phyloP scores from a whole-genome alignment of 140 eudicot genomes.

The Cichorium intybus region DNA sequence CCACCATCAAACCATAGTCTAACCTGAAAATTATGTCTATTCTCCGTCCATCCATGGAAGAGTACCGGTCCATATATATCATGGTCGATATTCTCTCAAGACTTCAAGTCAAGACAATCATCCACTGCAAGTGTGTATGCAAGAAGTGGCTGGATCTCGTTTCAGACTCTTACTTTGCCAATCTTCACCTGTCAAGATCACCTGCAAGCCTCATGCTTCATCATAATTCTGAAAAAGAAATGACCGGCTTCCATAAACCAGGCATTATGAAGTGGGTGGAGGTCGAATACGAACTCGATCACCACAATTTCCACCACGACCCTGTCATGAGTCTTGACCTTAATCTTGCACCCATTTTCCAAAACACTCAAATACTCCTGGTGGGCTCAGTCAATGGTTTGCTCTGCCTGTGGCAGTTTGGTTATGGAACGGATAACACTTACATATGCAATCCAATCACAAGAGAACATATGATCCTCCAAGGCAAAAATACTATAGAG shows the following conservation, averaged over 20 bases:
- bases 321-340: not conserved
- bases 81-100: constrained; percentile 27
- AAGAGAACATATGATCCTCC: not conserved
- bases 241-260: not conserved
- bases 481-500: not conserved
- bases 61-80: constrained; percentile 5
- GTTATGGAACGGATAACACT: not conserved
- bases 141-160: constrained; percentile 25
- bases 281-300: not conserved
- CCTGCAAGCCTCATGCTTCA: constrained; percentile 12
- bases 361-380: not conserved
- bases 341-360: not conserved
- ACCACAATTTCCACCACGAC: not conserved
- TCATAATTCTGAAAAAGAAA: not conserved
- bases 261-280: not conserved
- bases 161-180: constrained; percentile 16
- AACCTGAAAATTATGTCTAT: not conserved
- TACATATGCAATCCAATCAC: constrained; percentile 17
- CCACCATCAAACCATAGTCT: not conserved
- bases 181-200: constrained; percentile 21
- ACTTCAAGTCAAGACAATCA: constrained; percentile 17
- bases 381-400: constrained; percentile 29
- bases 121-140: constrained; percentile 23
- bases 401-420: constrained; percentile 13
- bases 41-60: not conserved